phyloP scores from a whole-genome alignment of 2,329 filamentous ascomycete species.

The Hypoxylon sp. region DNA sequence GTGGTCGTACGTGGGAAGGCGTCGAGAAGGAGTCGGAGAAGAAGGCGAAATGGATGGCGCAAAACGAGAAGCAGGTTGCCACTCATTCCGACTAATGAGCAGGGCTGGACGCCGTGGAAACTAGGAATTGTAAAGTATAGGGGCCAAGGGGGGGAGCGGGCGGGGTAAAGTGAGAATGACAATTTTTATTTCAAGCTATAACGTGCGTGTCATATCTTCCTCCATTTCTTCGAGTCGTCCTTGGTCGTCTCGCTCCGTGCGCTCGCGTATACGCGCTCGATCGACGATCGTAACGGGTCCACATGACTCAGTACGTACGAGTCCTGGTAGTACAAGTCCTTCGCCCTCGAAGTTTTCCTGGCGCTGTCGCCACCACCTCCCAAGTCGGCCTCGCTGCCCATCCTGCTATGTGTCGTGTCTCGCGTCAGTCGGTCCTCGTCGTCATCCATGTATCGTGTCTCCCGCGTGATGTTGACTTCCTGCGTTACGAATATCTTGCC shows the following conservation, averaged over 20 bases:
- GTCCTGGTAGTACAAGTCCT: conserved; percentile 40
- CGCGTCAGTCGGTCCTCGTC: conserved; percentile 41
- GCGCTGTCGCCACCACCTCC: conserved; percentile 1
- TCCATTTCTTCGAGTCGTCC: conserved; percentile 37
- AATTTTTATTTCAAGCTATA: conserved; percentile 9
- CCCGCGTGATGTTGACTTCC: conserved; percentile 45
- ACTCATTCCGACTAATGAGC: background rate
- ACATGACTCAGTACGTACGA: conserved; percentile 41
- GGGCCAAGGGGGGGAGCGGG: background rate
- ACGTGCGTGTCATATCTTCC: conserved; percentile 36
- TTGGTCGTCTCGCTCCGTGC: conserved; percentile 35
- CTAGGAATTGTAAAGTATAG: background rate
- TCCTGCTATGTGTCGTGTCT: conserved; percentile 34
- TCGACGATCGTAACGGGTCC: conserved; percentile 37
- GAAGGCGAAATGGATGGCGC: conserved; percentile 39
- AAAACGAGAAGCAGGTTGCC: conserved; percentile 12
- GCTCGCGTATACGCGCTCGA: conserved; percentile 29
- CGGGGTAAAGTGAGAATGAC: background rate
- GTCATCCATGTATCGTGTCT: conserved; percentile 43
- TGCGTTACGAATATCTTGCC: conserved; percentile 48
- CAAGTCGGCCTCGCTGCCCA: conserved; percentile 41
- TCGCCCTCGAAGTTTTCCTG: conserved; percentile 22
- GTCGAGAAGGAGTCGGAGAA: conserved; percentile 49
- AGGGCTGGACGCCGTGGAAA: background rate
- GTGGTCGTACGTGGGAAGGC: conserved; percentile 64